phyloP scores from a whole-genome alignment of 2,329 filamentous ascomycete species.

The Trichoderma sp. region DNA sequence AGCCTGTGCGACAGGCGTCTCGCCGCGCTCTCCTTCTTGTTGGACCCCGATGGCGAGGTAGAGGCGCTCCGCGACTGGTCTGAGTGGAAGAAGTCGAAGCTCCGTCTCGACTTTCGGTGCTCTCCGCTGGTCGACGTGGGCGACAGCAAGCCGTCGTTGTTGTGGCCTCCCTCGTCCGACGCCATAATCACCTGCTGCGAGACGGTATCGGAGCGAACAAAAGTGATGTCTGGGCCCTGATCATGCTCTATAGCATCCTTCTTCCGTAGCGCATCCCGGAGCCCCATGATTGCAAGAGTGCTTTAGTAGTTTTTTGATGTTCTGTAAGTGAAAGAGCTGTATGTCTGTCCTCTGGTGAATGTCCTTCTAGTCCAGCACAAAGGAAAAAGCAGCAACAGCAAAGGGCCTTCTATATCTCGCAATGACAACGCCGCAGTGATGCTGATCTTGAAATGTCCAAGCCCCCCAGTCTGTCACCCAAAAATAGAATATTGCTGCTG shows the following conservation, averaged over 20 bases:
- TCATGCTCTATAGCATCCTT: slow-evolving; percentile 49
- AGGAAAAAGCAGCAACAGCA: background rate
- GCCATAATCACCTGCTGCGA: slow-evolving; percentile 77
- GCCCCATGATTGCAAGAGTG: slow-evolving; percentile 43
- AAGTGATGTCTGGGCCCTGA: slow-evolving; percentile 69
- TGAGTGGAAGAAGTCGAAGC: slow-evolving; percentile 49
- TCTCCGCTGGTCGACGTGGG: slow-evolving; percentile 33
- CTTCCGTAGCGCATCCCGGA: slow-evolving; percentile 57
- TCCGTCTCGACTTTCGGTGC: slow-evolving; percentile 39
- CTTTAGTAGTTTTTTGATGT: background rate
- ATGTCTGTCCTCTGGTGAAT: background rate
- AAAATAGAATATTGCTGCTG: background rate
- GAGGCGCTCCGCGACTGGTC: slow-evolving; percentile 52
- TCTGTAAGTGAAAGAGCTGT: background rate
- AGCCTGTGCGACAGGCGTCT: slow-evolving; percentile 69
- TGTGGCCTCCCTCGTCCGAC: slow-evolving; percentile 45
- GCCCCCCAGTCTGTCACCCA: background rate
- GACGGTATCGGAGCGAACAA: slow-evolving; percentile 81
- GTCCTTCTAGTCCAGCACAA: background rate
- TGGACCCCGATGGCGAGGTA: slow-evolving; percentile 42
- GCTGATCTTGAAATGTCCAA: background rate
- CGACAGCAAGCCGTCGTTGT: slow-evolving; percentile 36
- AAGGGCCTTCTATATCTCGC: slow-evolving; percentile 1
- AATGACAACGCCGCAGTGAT: background rate
- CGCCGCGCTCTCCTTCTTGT: slow-evolving; percentile 37